Percentiles rank a stretch among this genome's conserved stretches.
Evolutionary conservation across 1,139 yeast species (phyloP).

Genomic region (Magnusiomyces paraingens): DNA sequence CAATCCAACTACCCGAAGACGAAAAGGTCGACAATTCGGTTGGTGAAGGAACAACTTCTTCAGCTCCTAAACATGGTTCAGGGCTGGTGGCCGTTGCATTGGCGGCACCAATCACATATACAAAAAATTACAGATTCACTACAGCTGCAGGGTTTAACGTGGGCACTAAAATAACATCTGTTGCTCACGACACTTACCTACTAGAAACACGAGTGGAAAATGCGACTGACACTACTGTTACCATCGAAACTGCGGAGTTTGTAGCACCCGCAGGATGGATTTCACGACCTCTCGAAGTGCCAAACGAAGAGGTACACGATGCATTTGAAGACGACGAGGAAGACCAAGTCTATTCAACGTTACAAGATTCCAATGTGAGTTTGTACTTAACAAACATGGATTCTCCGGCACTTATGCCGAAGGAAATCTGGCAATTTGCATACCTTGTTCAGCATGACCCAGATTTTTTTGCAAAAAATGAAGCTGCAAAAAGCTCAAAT

Average conservation of each 20-base stretch:
- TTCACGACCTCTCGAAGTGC: constrained; percentile 16
- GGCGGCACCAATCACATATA: constrained; percentile 17
- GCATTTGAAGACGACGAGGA: constrained; percentile 14
- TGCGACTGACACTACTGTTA: constrained; percentile 26
- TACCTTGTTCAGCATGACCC: constrained; percentile 17
- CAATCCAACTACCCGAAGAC: neutral
- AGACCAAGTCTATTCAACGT: neutral
- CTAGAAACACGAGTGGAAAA: constrained; percentile 35
- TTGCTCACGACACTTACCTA: constrained; percentile 19
- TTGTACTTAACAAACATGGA: neutral
- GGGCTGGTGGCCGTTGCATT: neutral
- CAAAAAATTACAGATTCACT: constrained; percentile 29
- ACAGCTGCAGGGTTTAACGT: constrained; percentile 30
- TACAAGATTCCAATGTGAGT: neutral
- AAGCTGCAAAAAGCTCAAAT: too few relatives aligned
- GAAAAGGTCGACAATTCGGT: neutral
- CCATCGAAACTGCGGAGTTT: constrained; percentile 29
- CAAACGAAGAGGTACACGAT: constrained; percentile 14
- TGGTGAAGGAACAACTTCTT: neutral
- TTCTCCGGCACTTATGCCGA: constrained; percentile 21
- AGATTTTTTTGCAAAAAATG: neutral
- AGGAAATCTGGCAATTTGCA: constrained; percentile 23
- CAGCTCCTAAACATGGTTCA: neutral
- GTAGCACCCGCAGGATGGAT: constrained; percentile 28
- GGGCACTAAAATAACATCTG: constrained; percentile 28